phyloP scores from a whole-genome alignment of 495 filamentous ascomycete species.

The Lasiosphaeria miniovina region DNA sequence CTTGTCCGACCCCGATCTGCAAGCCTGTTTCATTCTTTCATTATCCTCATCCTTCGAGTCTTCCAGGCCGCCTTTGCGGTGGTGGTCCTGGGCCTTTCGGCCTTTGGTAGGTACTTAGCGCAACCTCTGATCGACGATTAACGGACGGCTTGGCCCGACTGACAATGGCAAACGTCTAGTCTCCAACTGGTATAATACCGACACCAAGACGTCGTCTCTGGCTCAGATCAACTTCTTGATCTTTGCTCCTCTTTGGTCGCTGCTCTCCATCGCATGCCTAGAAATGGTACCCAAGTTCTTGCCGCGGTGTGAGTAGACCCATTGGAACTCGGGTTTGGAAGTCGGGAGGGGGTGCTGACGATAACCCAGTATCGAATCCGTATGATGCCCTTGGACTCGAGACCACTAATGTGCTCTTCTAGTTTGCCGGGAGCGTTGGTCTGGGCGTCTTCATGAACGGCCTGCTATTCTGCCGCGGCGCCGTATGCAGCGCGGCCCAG shows the following conservation, averaged over 20 bases:
- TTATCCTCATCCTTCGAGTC: conserved; percentile 33
- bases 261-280: conserved; percentile 64
- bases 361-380: conserved; percentile 47
- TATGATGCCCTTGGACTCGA: conserved; percentile 60
- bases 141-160: conserved; percentile 4
- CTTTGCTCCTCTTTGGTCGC: conserved; percentile 63
- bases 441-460: conserved; percentile 61
- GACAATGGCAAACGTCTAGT: conserved; percentile 32
- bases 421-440: conserved; percentile 77
- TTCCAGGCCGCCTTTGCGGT: conserved; percentile 63
- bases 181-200: conserved; percentile 50
- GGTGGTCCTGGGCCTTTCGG: conserved; percentile 64
- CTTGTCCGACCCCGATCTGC: conserved; percentile 23
- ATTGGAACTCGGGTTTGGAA: conserved; percentile 8
- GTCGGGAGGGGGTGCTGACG: background rate
- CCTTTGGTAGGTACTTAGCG: conserved; percentile 57
- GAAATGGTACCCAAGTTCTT: conserved; percentile 57
- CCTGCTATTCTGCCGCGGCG: conserved; percentile 51
- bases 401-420: conserved; percentile 68
- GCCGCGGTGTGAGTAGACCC: conserved; percentile 35
- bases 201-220: conserved; percentile 46
- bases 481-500: conserved; percentile 46
- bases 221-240: conserved; percentile 69
- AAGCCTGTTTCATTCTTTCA: conserved; percentile 13
- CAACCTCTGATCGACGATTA: too few relatives aligned